A percentile compares a stretch with the other conserved stretches of the same genome.
Evolutionary conservation across 306 rosid genomes (phyloP).

Genomic region (Dryas alaskensis): DNA sequence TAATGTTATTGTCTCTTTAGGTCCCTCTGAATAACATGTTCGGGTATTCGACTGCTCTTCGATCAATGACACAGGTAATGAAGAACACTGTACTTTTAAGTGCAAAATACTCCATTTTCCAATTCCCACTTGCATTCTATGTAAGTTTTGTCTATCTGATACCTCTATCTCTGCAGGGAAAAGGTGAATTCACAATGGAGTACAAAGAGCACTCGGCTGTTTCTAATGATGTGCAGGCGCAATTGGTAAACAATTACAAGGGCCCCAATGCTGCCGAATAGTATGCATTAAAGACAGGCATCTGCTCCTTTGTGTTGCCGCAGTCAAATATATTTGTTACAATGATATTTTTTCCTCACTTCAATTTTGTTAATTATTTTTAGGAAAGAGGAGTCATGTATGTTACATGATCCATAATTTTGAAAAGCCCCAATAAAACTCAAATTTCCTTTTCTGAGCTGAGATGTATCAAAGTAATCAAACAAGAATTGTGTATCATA

Average conservation of each 20-base stretch:
- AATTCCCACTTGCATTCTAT: background rate
- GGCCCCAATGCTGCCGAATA: conserved; percentile 53
- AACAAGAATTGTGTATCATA: conserved; percentile 16
- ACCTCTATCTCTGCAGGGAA: conserved; percentile 58
- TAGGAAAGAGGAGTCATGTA: background rate
- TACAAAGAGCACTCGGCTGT: conserved; percentile 85
- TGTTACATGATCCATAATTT: conserved; percentile 38
- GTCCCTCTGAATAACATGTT: conserved; percentile 97
- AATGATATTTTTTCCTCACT: conserved; percentile 12
- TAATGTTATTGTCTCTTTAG: conserved; percentile 36
- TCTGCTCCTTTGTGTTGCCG: conserved; percentile 17
- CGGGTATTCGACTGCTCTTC: conserved; percentile 86
- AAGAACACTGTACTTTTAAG: background rate
- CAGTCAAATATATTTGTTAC: background rate
- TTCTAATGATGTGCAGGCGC: conserved; percentile 83
- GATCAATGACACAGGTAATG: conserved; percentile 93
- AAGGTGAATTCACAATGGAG: conserved; percentile 99
- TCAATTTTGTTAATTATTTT: background rate
- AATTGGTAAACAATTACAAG: conserved; percentile 65
- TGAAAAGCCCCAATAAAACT: conserved; percentile 33
- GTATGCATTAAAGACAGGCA: conserved; percentile 7
- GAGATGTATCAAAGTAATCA: conserved; percentile 13
- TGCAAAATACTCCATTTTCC: background rate
- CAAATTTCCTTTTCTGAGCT: conserved; percentile 17
- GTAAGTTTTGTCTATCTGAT: background rate